phyloP scores from a whole-genome alignment of 2,329 filamentous ascomycete genomes.

The Decorospora gaudefroyi region DNA sequence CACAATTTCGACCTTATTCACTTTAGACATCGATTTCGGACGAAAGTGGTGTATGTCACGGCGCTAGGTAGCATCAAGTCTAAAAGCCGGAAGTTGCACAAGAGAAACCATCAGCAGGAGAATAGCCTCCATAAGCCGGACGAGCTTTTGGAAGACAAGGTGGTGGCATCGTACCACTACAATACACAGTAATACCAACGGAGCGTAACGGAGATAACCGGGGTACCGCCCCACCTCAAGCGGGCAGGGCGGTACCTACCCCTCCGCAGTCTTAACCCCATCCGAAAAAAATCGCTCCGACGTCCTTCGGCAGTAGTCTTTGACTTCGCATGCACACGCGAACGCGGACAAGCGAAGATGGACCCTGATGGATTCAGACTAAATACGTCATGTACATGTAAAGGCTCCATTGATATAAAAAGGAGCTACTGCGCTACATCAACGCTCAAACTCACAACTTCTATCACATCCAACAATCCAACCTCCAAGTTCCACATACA shows the following conservation, averaged over 20 bases:
- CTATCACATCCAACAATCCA: neutral
- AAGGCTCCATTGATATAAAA: conserved; percentile 4
- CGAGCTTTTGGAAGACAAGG: no score
- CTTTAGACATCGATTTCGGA: no score
- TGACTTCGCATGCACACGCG: neutral
- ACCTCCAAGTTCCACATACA: neutral
- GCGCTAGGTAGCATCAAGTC: no score
- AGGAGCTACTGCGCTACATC: conserved; percentile 3
- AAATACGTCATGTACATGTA: conserved; percentile 11
- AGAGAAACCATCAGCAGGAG: no score
- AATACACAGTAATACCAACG: no score
- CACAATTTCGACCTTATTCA: no score
- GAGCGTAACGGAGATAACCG: conserved; percentile 11
- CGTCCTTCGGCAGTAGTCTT: neutral
- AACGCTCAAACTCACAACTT: neutral
- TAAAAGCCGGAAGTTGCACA: no score
- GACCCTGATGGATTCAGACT: neutral
- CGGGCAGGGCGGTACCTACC: conserved; percentile 5
- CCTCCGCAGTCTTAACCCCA: conserved; percentile 14
- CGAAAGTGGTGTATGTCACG: no score
- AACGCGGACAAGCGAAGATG: neutral
- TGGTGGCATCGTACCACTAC: no score
- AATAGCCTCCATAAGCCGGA: no score
- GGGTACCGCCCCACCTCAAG: conserved; percentile 2
- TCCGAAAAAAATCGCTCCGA: conserved; percentile 7